Conservation (phyloP, 1,284 basidiomycete species). For the Amylostereum areolatum region DNA sequence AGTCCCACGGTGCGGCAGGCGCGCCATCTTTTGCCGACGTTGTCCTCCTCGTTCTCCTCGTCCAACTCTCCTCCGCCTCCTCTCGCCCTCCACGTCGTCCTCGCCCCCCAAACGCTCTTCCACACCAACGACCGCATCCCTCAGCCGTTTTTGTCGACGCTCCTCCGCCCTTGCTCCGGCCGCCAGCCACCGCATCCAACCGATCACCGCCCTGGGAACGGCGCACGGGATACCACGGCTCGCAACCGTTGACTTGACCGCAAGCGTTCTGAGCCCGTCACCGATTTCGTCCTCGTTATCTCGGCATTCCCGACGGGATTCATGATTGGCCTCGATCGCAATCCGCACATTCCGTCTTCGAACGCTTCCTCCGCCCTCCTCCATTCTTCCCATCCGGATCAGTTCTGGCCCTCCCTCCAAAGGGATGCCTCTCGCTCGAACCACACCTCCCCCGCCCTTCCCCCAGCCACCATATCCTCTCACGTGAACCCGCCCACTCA, state of each 20-base stretch:
- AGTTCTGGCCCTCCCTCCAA: background rate
- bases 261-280: background rate
- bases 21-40: no score
- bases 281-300: background rate
- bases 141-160: no score
- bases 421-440: slow-evolving; percentile 5
- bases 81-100: no score
- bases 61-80: no score
- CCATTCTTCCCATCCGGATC: background rate
- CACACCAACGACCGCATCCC: no score
- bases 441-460: slow-evolving; percentile 15
- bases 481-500: slow-evolving; percentile 9
- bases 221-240: background rate
- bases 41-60: no score
- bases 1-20: no score
- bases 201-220: no score
- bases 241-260: background rate
- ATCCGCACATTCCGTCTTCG: slow-evolving; percentile 25
- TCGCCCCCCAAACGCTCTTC: no score
- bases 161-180: no score
- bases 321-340: slow-evolving; percentile 62
- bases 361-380: background rate
- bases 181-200: no score
- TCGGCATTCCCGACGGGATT: slow-evolving; percentile 5
- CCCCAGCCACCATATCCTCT: slow-evolving; percentile 11